Evolutionary conservation across 305 asterid species (phyloP), one percentile per base, ranked within the genome.

Genomic region (Fraxinus paxiana): DNA sequence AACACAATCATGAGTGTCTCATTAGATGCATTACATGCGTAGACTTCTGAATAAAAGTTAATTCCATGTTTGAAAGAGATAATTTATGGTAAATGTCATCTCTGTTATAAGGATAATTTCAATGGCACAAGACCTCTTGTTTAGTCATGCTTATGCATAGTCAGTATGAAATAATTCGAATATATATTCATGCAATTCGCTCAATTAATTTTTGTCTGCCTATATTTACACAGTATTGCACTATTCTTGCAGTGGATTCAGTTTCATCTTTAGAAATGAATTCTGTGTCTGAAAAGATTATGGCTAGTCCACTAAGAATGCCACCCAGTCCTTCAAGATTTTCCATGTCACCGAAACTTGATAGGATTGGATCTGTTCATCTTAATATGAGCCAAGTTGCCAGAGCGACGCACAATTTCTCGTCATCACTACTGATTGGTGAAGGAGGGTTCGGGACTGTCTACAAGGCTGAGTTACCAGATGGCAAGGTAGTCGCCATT

Each of bases 361-460:
- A 86, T 76, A 87, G 97, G 86, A 87, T 92, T 82, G 98, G 98
- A 75, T 92, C 98, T 35, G 87, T 96, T 87, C 98, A 92, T 89
- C 90, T 96, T 76, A 92, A 65, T 82, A 84, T 96, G 91, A 82
- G 70, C 87, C 97, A 94, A 87, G 96, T 91, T 80, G 61, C 79
- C 34, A 90, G 83, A 87, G 97, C 91, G 1, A 96, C 99, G 3
- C 86, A 87, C 7, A 96, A 91, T 86, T 96, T 96, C 86, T 91
- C 99, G 15, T 75, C 90, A 43, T 82, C 97, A 18, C 77, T 81
- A 74, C 82, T 73, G 82, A 90, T 96, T 28, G 99, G 99, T 72
- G 98, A 91, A 84, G 99, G 99, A 83, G 99, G 98, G 33, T 94
- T 94, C 41, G 99, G 99, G 84, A 85, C 83, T 28, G 99, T 96